Evolutionary conservation across 768 basidiomycete genomes (phyloP), one percentile per base, ranked within the genome.

Genomic region (Cantharellus anzutake): DNA sequence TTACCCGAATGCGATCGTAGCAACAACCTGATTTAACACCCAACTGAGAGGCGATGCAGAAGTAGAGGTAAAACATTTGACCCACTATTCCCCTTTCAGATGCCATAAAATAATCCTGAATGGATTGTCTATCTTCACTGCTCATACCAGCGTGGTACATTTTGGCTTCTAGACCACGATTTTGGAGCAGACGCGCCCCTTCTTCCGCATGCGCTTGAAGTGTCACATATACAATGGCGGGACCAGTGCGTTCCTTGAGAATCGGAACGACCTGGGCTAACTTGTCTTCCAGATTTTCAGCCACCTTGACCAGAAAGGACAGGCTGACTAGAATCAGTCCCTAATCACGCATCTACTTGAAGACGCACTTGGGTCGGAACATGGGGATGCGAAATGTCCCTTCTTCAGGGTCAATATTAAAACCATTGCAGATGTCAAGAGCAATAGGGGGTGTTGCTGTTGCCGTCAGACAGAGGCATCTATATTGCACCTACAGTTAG

Each of bases 161-260:
- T 14, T 62, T 29, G 2, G 72, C 63, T 14, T 70, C 67, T 42
- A 74, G 59, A 1, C 67, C 66, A 39, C 66, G 60, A 0, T 64
- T 48, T 4, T 61, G 61, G 4, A 77, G 65, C 0, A 59, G 58
- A 2, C 65, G 58, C 2, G 72, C 70, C 0, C 75, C 68, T 35
- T 73, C 70, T 55, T 73, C 71, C 0, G 73, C 70, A 5, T 75
- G 72, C 51, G 66, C 67, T 60, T 77, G 76, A 2, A 70, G 66
- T 2, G 76, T 75, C 2, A 75, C 74, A 62, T 78, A 77, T 50
- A 78, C 64, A 61, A 78, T 76, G 3, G 70, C 69, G 14, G 75
- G 73, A 20, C 74, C 74, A 0, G 67, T 72, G 40, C 74, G 67
- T 0, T 63, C 51, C 48, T 71, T 63, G 53, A 76, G 64, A 35